phyloP scores from a whole-genome alignment of 2,329 filamentous ascomycete species.

The Botrytis porri region DNA sequence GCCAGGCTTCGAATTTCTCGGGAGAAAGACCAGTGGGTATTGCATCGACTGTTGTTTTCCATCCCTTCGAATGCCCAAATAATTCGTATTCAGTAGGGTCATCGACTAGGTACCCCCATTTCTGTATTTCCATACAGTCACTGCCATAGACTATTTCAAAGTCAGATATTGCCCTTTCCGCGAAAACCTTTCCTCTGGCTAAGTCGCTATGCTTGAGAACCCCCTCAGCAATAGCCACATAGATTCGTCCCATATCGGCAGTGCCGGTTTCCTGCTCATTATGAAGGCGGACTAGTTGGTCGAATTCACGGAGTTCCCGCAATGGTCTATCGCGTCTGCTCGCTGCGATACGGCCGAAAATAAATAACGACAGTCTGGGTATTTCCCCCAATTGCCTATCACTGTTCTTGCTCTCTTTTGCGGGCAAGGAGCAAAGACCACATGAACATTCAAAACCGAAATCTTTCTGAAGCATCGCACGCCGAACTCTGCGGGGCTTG shows the following conservation, averaged over 20 bases:
- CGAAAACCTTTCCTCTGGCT: conserved; percentile 37
- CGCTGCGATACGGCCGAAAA: conserved; percentile 24
- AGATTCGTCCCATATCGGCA: conserved; percentile 30
- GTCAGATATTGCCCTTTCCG: conserved; percentile 25
- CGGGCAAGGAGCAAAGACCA: conserved; percentile 40
- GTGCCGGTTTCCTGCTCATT: conserved; percentile 31
- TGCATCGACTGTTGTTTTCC: conserved; percentile 26
- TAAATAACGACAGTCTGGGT: conserved; percentile 32
- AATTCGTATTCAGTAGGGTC: conserved; percentile 26
- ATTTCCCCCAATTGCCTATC: conserved; percentile 34
- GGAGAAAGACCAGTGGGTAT: conserved; percentile 19
- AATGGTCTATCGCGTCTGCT: conserved; percentile 22
- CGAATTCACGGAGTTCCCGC: conserved; percentile 25
- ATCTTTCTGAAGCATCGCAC: conserved; percentile 31
- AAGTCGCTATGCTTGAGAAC: conserved; percentile 37
- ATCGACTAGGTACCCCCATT: conserved; percentile 20
- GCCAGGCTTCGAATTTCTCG: conserved; percentile 28
- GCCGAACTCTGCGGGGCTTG: conserved; percentile 28
- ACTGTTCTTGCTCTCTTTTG: conserved; percentile 36
- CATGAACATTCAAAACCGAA: conserved; percentile 41
- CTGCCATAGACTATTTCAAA: conserved; percentile 21
- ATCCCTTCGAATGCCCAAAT: conserved; percentile 23
- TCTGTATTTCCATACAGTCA: conserved; percentile 23
- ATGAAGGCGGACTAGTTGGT: conserved; percentile 35
- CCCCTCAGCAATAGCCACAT: conserved; percentile 34